These are phyloP conservation scores for Tetrapisispora phaffii DNA, from an alignment of 805 yeast species.

Conservation along the genomic window DNA sequence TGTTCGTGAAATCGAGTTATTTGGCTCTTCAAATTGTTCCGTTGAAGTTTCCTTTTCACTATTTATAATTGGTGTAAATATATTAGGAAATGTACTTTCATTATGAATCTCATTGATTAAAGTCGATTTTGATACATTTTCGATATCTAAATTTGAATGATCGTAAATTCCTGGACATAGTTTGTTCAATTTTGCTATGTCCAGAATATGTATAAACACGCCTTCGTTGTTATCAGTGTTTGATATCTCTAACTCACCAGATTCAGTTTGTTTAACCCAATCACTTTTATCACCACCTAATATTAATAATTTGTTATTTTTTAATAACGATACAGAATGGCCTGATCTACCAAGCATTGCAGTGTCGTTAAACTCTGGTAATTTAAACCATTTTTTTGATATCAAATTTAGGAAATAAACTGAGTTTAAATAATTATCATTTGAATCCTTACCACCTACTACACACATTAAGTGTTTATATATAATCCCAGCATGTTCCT, in stretches of 20 bases:
- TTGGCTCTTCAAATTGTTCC: not conserved
- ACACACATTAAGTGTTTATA: constrained; percentile 71
- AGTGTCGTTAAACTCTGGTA: constrained; percentile 34
- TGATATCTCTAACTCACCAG: constrained; percentile 42
- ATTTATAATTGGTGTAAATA: not conserved
- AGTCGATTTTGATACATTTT: constrained; percentile 1
- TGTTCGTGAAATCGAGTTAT: too few relatives aligned
- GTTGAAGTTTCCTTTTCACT: not conserved
- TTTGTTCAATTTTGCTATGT: constrained; percentile 33
- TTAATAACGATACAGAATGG: constrained; percentile 69
- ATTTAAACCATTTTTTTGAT: constrained; percentile 62
- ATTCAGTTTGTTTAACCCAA: constrained; percentile 40
- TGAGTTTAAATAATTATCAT: constrained; percentile 57
- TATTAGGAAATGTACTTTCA: not conserved
- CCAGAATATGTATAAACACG: constrained; percentile 54
- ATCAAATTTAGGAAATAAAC: constrained; percentile 66
- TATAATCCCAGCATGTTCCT: constrained; percentile 84
- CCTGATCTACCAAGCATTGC: constrained; percentile 83
- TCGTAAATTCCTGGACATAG: constrained; percentile 30
- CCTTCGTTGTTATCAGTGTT: constrained; percentile 46
- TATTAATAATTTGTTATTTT: constrained; percentile 60
- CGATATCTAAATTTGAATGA: constrained; percentile 1
- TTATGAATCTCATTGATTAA: not conserved
- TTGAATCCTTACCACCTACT: constrained; percentile 78
- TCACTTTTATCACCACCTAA: constrained; percentile 90